Evolutionary conservation across 192 early-diverging fungal species (phyloP).

Genomic region (Entomortierella parvispora): DNA sequence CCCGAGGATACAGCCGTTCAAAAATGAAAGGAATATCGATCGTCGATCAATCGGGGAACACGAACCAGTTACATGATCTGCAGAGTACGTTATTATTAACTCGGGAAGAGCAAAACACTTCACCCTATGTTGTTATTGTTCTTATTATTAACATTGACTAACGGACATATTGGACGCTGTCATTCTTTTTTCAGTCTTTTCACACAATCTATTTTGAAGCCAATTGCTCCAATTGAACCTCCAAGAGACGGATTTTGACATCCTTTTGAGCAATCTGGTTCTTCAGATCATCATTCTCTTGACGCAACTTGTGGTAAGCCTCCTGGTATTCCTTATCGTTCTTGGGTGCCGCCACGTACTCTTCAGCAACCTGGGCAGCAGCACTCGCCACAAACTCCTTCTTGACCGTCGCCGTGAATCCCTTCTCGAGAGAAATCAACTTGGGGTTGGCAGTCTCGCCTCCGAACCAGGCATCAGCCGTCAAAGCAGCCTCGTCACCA

Average conservation of each 20-base stretch:
- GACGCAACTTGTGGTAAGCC: constrained; percentile 74
- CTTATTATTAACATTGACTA: neutral
- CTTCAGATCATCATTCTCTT: constrained; percentile 89
- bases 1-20: too few species aligned
- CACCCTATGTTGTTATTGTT: too few species aligned
- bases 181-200: too few species aligned
- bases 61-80: too few species aligned
- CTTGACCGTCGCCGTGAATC: constrained; percentile 69
- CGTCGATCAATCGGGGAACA: too few species aligned
- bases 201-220: constrained; percentile 8
- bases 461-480: constrained; percentile 90
- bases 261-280: constrained; percentile 76
- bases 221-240: constrained; percentile 76
- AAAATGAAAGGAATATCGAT: too few species aligned
- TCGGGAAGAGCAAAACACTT: too few species aligned
- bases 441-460: constrained; percentile 89
- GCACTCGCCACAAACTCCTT: constrained; percentile 83
- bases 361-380: constrained; percentile 60
- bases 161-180: neutral
- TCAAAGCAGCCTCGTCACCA: constrained; percentile 83
- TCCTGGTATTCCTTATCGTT: constrained; percentile 72
- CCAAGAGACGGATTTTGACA: constrained; percentile 80
- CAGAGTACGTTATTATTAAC: neutral
- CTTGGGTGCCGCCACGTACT: constrained; percentile 33
- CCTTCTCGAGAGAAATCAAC: constrained; percentile 75